These are phyloP conservation scores for Neurospora sp. DNA, from an alignment of 2,329 filamentous ascomycete genomes.

Conservation along the genomic window DNA sequence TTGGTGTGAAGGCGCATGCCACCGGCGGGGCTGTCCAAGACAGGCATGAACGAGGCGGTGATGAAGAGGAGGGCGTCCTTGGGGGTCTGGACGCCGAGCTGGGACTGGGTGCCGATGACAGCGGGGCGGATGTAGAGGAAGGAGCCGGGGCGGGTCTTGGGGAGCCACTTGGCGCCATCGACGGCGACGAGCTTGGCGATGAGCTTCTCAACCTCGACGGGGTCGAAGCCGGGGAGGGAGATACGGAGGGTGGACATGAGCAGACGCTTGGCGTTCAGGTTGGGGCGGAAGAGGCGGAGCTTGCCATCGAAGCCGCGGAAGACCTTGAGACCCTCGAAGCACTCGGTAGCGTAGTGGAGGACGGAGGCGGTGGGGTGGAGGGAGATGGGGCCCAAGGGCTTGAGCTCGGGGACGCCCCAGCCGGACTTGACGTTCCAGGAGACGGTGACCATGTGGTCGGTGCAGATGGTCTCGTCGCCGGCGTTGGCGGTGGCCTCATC, in stretches of 20 bases:
- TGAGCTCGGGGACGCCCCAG: constrained; percentile 65
- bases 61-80: constrained; percentile 83
- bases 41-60: constrained; percentile 55
- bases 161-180: constrained; percentile 72
- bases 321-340: constrained; percentile 76
- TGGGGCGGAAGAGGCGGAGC: constrained; percentile 68
- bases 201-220: constrained; percentile 62
- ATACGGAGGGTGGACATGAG: constrained; percentile 53
- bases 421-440: constrained; percentile 55
- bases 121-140: constrained; percentile 83
- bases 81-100: constrained; percentile 72
- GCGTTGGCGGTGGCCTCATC: constrained; percentile 36
- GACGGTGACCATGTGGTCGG: constrained; percentile 81
- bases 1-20: constrained; percentile 70
- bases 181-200: constrained; percentile 60
- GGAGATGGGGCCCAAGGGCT: constrained; percentile 65
- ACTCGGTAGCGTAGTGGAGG: constrained; percentile 84
- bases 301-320: constrained; percentile 70
- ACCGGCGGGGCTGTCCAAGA: constrained; percentile 38
- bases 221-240: constrained; percentile 63
- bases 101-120: constrained; percentile 71
- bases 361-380: constrained; percentile 74
- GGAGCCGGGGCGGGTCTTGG: constrained; percentile 52
- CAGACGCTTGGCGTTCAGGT: constrained; percentile 60
- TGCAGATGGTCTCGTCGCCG: constrained; percentile 48